phyloP scores from a whole-genome alignment of 495 filamentous ascomycete genomes.

The Podospora conica region DNA sequence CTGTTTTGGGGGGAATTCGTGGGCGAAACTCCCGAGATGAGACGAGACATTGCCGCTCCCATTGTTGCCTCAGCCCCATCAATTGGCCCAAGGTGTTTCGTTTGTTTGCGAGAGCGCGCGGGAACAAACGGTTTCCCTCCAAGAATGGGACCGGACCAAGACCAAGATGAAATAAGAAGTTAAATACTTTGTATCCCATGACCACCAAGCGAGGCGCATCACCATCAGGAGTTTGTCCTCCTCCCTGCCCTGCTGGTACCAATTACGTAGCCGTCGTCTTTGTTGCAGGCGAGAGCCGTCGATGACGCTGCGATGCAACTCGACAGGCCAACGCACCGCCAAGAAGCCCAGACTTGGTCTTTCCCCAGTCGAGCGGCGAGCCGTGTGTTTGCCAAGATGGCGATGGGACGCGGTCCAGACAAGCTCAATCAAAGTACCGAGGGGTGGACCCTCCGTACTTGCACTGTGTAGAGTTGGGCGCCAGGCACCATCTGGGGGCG shows the following conservation, averaged over 20 bases:
- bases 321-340: neutral
- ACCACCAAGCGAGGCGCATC: neutral
- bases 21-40: no score
- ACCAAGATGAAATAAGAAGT: neutral
- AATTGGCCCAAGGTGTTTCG: neutral
- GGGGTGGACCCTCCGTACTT: neutral
- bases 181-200: no score
- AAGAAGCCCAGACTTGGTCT: neutral
- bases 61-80: neutral
- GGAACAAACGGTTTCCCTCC: neutral
- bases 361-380: neutral
- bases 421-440: neutral
- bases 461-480: neutral
- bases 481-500: neutral
- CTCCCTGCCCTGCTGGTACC: neutral
- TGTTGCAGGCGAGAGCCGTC: neutral
- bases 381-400: neutral
- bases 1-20: neutral
- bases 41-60: neutral
- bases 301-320: neutral
- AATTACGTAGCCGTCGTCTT: neutral
- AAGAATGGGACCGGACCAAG: neutral
- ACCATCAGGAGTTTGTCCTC: neutral
- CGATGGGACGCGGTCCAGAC: neutral
- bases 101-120: neutral